These are phyloP conservation scores for Triangularia verruculosa DNA, from an alignment of 2,329 filamentous ascomycete species.

Conservation along the genomic window DNA sequence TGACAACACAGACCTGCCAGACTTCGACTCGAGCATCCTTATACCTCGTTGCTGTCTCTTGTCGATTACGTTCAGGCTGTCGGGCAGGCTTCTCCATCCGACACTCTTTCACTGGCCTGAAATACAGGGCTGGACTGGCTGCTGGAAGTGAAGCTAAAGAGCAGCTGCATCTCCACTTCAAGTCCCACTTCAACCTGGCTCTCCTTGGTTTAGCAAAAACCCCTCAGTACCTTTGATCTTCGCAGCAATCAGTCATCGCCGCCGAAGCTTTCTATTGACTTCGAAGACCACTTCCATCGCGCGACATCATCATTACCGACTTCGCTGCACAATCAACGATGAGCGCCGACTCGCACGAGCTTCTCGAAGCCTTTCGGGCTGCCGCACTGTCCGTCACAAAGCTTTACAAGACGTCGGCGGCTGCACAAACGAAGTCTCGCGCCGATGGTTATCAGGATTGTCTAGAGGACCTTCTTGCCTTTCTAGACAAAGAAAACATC, in stretches of 20 bases:
- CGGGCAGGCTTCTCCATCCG: not conserved
- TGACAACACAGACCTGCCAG: not conserved
- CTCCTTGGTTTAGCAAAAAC: conserved; percentile 22
- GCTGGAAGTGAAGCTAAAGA: not conserved
- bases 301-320: not conserved
- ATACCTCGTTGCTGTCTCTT: not conserved
- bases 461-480: conserved; percentile 80
- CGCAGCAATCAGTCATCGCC: conserved; percentile 6
- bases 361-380: conserved; percentile 86
- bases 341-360: conserved; percentile 51
- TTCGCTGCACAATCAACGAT: conserved; percentile 28
- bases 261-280: not conserved
- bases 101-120: not conserved
- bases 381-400: conserved; percentile 94
- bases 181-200: conserved; percentile 16
- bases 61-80: not conserved
- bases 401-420: conserved; percentile 87
- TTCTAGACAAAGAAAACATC: conserved; percentile 78
- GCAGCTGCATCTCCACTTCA: conserved; percentile 6
- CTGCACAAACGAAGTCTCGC: conserved; percentile 71
- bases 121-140: not conserved
- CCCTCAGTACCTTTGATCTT: conserved; percentile 16
- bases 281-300: not conserved
- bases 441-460: conserved; percentile 90
- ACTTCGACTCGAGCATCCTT: not conserved